Evolutionary conservation across 1,139 yeast genomes (phyloP).

Genomic region (Zygosaccharomyces sapae): DNA sequence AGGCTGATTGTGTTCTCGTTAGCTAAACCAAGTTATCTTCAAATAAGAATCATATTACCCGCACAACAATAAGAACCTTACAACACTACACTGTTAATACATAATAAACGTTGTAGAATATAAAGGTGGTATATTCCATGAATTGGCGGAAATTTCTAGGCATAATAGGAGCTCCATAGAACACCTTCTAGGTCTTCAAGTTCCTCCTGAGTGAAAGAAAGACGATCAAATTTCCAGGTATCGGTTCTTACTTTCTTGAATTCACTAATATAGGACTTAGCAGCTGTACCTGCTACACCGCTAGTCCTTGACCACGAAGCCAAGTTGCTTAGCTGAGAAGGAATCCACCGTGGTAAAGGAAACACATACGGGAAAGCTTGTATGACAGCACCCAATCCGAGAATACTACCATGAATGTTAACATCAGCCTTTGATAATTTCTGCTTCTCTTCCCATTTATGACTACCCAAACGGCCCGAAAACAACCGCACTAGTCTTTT

Average conservation of each 20-base stretch:
- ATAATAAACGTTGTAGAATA: neutral
- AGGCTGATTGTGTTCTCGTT: neutral
- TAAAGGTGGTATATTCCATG: neutral
- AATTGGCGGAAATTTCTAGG: conserved; percentile 28
- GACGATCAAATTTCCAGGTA: conserved; percentile 91
- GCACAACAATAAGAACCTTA: neutral
- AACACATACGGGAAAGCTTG: conserved; percentile 88
- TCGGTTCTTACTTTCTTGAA: conserved; percentile 93
- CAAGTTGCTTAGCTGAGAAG: conserved; percentile 62
- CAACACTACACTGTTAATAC: neutral
- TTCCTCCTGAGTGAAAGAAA: conserved; percentile 71
- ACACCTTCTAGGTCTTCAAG: conserved; percentile 93
- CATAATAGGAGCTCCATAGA: conserved; percentile 86
- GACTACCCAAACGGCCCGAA: conserved; percentile 36
- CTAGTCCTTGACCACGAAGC: conserved; percentile 62
- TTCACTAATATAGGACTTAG: conserved; percentile 74
- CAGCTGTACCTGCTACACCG: conserved; percentile 80
- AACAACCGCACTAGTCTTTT: conserved; percentile 41
- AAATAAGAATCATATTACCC: conserved; percentile 7
- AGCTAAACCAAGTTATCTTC: neutral
- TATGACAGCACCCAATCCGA: conserved; percentile 84
- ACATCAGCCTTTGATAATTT: conserved; percentile 44
- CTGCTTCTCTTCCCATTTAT: conserved; percentile 36
- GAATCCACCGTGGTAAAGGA: conserved; percentile 93
- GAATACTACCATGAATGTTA: conserved; percentile 75